Evolutionary conservation across 2,329 filamentous ascomycete genomes (phyloP).

Genomic region (Acrodontium crateriforme): DNA sequence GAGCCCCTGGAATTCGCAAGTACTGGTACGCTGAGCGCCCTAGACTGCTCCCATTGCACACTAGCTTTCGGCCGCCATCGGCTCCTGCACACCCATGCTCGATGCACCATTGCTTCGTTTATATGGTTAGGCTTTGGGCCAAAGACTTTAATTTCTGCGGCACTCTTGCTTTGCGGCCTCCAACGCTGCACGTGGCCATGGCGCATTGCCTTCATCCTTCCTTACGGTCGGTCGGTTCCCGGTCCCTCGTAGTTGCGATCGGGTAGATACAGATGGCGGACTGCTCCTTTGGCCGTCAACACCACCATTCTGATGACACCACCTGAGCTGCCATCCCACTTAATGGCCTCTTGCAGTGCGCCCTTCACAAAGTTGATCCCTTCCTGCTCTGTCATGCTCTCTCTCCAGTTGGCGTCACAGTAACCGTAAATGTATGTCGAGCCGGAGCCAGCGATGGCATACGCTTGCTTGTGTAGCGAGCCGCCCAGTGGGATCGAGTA

Average conservation of each 20-base stretch:
- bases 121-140: no score
- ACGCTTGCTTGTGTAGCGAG: constrained; percentile 92
- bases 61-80: no score
- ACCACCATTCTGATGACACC: constrained; percentile 98
- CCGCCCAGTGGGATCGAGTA: constrained; percentile 95
- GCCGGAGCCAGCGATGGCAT: constrained; percentile 89
- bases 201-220: no score
- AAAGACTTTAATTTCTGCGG: no score
- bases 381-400: constrained; percentile 84
- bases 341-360: constrained; percentile 85
- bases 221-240: constrained; percentile 32
- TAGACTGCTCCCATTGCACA: no score
- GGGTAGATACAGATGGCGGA: constrained; percentile 89
- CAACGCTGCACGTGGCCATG: no score
- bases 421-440: constrained; percentile 99
- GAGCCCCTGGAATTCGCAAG: no score
- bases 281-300: constrained; percentile 73
- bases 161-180: no score
- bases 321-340: constrained; percentile 97
- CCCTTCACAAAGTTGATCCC: constrained; percentile 89
- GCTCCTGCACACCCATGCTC: no score
- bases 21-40: no score
- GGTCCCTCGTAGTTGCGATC: constrained; percentile 77
- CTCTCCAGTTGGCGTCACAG: constrained; percentile 91
- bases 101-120: no score